Percentiles rank a stretch among this genome's conserved stretches.
Evolutionary conservation across 352 stramenopile species (phyloP).

Genomic region (Phytophthora litchii): DNA sequence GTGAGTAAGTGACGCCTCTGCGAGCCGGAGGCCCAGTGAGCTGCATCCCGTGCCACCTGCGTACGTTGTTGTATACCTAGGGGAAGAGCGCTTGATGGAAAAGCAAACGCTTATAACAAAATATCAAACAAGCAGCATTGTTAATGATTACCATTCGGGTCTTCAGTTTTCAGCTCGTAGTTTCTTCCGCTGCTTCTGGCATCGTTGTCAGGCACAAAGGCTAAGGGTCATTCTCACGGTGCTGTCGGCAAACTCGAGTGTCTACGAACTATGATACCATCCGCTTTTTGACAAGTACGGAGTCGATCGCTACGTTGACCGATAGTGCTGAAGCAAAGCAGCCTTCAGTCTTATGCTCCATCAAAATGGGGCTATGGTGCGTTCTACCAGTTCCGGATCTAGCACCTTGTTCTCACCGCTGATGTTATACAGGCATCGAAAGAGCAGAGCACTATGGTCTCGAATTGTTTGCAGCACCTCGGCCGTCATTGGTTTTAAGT

Average conservation of each 20-base stretch:
- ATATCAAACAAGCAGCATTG: constrained; percentile 31
- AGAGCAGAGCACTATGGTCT: constrained; percentile 35
- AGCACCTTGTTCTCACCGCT: constrained; percentile 29
- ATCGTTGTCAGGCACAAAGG: too few species aligned
- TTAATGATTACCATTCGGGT: neutral
- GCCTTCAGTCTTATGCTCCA: too few species aligned
- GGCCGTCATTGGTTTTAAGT: constrained; percentile 28
- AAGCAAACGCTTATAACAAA: constrained; percentile 33
- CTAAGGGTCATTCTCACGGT: too few species aligned
- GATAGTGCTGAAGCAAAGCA: too few species aligned
- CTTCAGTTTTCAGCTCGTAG: neutral
- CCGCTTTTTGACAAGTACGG: too few species aligned
- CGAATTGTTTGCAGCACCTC: constrained; percentile 30
- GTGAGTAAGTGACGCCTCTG: constrained; percentile 28
- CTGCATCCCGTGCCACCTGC: constrained; percentile 37
- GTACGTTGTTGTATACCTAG: constrained; percentile 36
- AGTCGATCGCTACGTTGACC: too few species aligned
- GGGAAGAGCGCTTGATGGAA: constrained; percentile 35
- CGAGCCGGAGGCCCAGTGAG: constrained; percentile 27
- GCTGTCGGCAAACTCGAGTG: too few species aligned
- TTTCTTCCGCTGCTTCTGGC: too few species aligned
- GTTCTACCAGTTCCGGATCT: neutral
- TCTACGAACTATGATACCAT: too few species aligned
- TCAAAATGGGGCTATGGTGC: constrained; percentile 14
- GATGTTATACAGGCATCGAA: constrained; percentile 37